A percentile compares a stretch with the other conserved stretches of the same genome.
phyloP scores from a whole-genome alignment of 805 yeast genomes.

The Metschnikowia amazonensis region DNA sequence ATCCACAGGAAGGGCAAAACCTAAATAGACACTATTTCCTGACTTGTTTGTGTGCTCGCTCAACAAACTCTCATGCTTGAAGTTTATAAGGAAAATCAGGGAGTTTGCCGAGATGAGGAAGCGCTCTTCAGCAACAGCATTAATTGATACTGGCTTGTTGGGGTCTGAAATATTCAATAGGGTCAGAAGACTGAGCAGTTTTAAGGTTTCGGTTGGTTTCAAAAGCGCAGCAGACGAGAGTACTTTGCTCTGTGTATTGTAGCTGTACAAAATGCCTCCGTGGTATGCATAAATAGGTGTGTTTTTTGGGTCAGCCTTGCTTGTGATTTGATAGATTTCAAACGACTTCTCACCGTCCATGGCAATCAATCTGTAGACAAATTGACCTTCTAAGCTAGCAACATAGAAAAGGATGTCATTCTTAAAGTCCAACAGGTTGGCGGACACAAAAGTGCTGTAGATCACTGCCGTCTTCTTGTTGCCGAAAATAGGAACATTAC shows the following conservation, averaged over 20 bases:
- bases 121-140: conserved; percentile 44
- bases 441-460: conserved; percentile 26
- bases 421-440: conserved; percentile 19
- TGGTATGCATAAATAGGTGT: conserved; percentile 20
- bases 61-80: conserved; percentile 41
- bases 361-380: conserved; percentile 24
- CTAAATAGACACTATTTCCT: conserved; percentile 22
- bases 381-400: neutral
- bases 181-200: conserved; percentile 20
- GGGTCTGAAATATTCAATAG: conserved; percentile 12
- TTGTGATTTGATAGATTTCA: conserved; percentile 23
- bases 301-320: conserved; percentile 4
- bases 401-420: conserved; percentile 26
- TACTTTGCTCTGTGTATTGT: conserved; percentile 14
- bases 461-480: conserved; percentile 21
- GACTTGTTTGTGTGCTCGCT: conserved; percentile 26
- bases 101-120: conserved; percentile 40
- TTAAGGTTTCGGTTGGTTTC: conserved; percentile 20
- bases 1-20: conserved; percentile 28
- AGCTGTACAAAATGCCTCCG: conserved; percentile 26
- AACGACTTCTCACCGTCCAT: conserved; percentile 21
- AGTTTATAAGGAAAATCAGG: conserved; percentile 42
- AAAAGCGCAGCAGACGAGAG: conserved; percentile 24
- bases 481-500: conserved; percentile 11
- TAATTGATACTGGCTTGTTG: conserved; percentile 26